Evolutionary conservation across 2,329 filamentous ascomycete genomes (phyloP), one percentile per base, ranked within the genome.

Genomic region (Diaporthe sp.): DNA sequence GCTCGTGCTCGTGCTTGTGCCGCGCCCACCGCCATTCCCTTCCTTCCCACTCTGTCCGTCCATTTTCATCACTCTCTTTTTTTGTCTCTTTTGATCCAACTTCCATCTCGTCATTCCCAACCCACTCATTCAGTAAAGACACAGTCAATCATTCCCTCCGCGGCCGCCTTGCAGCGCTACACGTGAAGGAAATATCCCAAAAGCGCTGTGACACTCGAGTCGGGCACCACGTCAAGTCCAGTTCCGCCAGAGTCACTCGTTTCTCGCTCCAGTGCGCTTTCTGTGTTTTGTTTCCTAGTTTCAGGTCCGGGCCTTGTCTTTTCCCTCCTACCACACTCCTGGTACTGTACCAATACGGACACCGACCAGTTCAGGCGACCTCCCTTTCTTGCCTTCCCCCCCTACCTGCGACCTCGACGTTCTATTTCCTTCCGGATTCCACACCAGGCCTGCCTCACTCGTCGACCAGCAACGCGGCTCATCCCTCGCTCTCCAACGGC

Each of bases 341-440:
- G 57, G 55, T 72, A 51, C 42, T 46, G 37, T 73, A 53, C 58
- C 61, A 67, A 49, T 55, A 74, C 58, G 58, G 71, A 61, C 46
- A 57, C 58, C 71, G 71, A 74, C 72, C 71, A 67, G 42, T 31
- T 65, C 61, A 69, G 37, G 34, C 61, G 62, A 61, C 65, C 53
- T 53, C 61, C 70, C 69, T 49, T 74, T 75, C 42, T 46, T 46
- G 53, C 53, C 34, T 28, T 22, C 7, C 42, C 49, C 62, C 53
- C 74, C 65, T 75, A 74, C 74, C 37, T 75, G 55, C 53, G 39
- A 19, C 44, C 58, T 69, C 39, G 62, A 74, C 46, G 39, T 49
- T 69, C 74, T 70, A 70, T 74, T 57, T 73, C 55, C 62, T 62
- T 57, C 62, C 74, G 46, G 59, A 73, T 75, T 70, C 74, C 67